Conservation (phyloP, 768 basidiomycete species). For the Suillus weaverae region DNA sequence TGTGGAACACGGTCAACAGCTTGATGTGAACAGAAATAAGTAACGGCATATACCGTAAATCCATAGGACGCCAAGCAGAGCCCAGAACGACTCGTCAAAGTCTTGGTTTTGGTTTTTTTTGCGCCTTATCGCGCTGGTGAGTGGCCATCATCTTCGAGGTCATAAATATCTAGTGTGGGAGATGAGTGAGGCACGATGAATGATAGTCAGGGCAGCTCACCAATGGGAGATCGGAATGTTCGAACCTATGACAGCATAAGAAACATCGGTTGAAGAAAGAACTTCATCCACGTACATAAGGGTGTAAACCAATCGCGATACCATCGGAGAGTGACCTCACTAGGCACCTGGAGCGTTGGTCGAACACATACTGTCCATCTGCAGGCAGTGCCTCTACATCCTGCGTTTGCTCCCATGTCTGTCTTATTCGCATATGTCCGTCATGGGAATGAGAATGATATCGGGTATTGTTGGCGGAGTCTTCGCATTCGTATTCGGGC, state of each 20-base stretch:
- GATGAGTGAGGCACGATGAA: not conserved
- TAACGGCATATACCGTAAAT: not conserved
- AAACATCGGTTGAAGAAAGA: not conserved
- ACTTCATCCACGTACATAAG: constrained; percentile 26
- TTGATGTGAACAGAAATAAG: not conserved
- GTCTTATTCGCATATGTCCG: constrained; percentile 24
- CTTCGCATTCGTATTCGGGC: constrained; percentile 42
- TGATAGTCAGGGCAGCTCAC: constrained; percentile 15
- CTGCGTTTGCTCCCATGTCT: constrained; percentile 18
- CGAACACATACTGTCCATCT: constrained; percentile 22
- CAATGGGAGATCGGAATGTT: constrained; percentile 32
- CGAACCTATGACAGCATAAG: constrained; percentile 27
- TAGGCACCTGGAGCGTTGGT: constrained; percentile 26
- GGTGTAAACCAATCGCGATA: constrained; percentile 23
- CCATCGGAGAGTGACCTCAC: constrained; percentile 34
- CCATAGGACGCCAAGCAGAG: not conserved
- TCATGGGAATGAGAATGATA: constrained; percentile 24
- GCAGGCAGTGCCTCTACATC: constrained; percentile 9
- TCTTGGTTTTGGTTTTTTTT: not conserved
- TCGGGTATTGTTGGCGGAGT: constrained; percentile 15
- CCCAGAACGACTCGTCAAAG: not conserved
- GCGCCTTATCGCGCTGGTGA: constrained; percentile 20
- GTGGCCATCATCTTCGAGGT: constrained; percentile 26
- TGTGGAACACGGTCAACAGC: not conserved
- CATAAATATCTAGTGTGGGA: constrained; percentile 27